These are phyloP conservation scores for Liriodendron chinense DNA, from an alignment of 164 flowering plant genomes.

Conservation along the genomic window DNA sequence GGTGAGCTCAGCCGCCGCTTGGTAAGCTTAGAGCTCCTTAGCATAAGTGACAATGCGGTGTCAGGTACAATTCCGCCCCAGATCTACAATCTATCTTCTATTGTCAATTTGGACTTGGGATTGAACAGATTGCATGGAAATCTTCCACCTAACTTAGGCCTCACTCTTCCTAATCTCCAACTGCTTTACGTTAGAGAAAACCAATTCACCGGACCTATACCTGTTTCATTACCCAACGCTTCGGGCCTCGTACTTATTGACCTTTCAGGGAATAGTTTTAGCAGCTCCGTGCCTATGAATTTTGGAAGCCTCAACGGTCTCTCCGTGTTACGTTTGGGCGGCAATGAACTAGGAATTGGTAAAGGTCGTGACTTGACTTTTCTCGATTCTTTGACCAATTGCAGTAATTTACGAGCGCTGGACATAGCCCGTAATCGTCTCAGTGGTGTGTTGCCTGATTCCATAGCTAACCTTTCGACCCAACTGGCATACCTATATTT, in stretches of 20 bases:
- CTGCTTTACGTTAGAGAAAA: slow-evolving; percentile 11
- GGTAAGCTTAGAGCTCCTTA: not conserved
- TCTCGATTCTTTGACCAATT: slow-evolving; percentile 28
- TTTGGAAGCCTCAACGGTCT: slow-evolving; percentile 15
- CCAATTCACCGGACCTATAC: slow-evolving; percentile 23
- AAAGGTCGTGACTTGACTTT: slow-evolving; percentile 26
- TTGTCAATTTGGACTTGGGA: not conserved
- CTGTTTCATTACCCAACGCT: slow-evolving; percentile 28
- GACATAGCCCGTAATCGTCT: slow-evolving; percentile 18
- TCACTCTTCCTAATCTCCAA: not conserved
- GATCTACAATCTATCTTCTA: not conserved
- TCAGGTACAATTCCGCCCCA: slow-evolving; percentile 18
- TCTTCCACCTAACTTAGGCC: not conserved
- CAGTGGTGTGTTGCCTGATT: not conserved
- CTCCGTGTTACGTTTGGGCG: slow-evolving; percentile 3
- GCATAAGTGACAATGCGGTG: slow-evolving; percentile 4
- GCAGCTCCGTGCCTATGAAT: slow-evolving; percentile 15
- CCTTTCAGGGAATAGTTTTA: slow-evolving; percentile 16
- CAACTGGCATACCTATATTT: no score
- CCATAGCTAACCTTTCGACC: no score
- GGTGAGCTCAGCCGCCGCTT: slow-evolving; percentile 3
- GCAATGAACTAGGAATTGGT: slow-evolving; percentile 21
- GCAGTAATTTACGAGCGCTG: slow-evolving; percentile 18
- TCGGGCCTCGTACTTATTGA: slow-evolving; percentile 16
- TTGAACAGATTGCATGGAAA: not conserved